These are phyloP conservation scores for Sarocladium strictum DNA, from an alignment of 2,329 filamentous ascomycete species.

Conservation along the genomic window DNA sequence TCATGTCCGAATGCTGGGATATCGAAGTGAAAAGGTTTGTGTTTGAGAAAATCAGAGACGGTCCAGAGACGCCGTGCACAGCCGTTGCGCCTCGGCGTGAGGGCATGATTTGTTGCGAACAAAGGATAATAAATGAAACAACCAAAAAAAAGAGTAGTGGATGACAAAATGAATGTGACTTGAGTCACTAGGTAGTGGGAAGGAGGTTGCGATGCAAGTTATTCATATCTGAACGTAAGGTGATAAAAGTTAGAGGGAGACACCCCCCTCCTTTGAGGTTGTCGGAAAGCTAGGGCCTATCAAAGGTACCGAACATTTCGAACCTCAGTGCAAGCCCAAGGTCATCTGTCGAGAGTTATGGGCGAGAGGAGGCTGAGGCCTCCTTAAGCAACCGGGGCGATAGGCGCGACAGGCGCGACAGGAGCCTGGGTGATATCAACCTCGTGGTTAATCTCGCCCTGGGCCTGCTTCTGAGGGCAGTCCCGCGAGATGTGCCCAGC, in stretches of 20 bases:
- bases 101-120: slow-evolving; percentile 3
- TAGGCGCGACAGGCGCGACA: slow-evolving; percentile 39
- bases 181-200: not conserved
- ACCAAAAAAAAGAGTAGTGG: not conserved
- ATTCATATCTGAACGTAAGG: slow-evolving; percentile 6
- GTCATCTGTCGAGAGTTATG: slow-evolving; percentile 5
- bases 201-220: slow-evolving; percentile 7
- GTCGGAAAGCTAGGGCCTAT: not conserved
- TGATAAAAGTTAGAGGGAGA: not conserved
- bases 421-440: slow-evolving; percentile 37
- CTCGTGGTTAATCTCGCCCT: slow-evolving; percentile 41
- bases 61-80: slow-evolving; percentile 8
- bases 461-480: slow-evolving; percentile 68
- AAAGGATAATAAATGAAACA: slow-evolving; percentile 7
- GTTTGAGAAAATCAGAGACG: slow-evolving; percentile 8
- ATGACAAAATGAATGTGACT: not conserved
- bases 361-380: slow-evolving; percentile 6
- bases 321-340: slow-evolving; percentile 9
- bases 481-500: slow-evolving; percentile 94
- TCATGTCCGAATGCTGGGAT: slow-evolving; percentile 8
- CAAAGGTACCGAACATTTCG: not conserved
- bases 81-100: slow-evolving; percentile 1
- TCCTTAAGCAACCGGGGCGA: slow-evolving; percentile 33
- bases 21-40: slow-evolving; percentile 9
- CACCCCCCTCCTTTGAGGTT: not conserved